Evolutionary conservation across 2,329 filamentous ascomycete species (phyloP), one percentile per base, ranked within the genome.

Genomic region (Penicillium sp.): DNA sequence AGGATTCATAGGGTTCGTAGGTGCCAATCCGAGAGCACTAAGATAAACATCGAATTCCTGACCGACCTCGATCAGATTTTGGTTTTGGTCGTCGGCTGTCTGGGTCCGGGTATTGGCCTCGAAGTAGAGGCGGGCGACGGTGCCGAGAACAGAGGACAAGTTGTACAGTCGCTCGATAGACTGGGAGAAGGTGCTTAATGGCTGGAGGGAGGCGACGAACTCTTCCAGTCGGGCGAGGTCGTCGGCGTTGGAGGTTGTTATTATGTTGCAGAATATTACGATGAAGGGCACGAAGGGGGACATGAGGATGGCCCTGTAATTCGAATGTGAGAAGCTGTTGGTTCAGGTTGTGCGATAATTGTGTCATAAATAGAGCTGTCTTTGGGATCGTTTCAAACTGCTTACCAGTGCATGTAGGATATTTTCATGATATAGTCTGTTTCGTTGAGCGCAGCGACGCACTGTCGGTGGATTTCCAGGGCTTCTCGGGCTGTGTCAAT

Each of bases 1-100:
- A 8, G 29, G 29, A 16, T 44, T 44, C 38, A 47, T 37, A 14
- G 34, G 6, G 18, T 49, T 62, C 11, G 53, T 60, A 26, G 70
- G 81, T 59, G 85, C 83, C 56, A 88, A 78, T 0, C 86, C 86
- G 16, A 89, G 76, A 22, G 85, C 85, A 62, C 78, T 83, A 1
- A 89, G 76, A 63, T 88, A 89, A 55, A 83, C 81, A 61, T 88
- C 84, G 58, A 89, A 86, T 62, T 85, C 82, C 55, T 83, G 78
- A 1, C 81, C 82, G 3, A 84, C 81, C 6, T 79, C 78, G 3
- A 72, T 73, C 66, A 82, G 76, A 47, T 73, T 73, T 42, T 79
- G 73, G 58, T 80, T 75, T 35, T 77, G 72, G 58, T 80, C 75
- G 37, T 77, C 72, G 48, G 75, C 73, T 47, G 82, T 78, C 61